Conservation (phyloP, 1,139 yeast genomes). For the Geotrichum restrictum region DNA sequence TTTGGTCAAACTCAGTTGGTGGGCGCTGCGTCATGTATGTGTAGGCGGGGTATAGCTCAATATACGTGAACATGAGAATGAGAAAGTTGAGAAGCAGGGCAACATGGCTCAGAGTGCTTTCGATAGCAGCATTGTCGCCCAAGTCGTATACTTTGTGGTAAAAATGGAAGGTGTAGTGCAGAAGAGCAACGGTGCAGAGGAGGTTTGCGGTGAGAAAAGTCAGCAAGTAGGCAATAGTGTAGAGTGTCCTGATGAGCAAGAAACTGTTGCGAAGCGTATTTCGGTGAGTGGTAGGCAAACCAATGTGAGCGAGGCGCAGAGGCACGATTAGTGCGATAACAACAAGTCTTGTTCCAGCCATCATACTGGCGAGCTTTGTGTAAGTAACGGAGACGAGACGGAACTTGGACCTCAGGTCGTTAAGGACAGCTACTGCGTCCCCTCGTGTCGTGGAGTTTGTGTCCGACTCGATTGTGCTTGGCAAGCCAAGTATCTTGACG, state of each 20-base stretch:
- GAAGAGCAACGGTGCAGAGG: constrained; percentile 6
- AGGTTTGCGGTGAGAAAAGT: constrained; percentile 13
- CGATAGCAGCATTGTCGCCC: constrained; percentile 1
- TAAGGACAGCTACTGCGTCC: neutral
- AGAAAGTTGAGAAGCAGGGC: neutral
- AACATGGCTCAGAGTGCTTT: constrained; percentile 2
- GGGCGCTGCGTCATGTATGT: constrained; percentile 15
- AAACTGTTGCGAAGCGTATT: constrained; percentile 6
- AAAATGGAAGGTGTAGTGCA: constrained; percentile 5
- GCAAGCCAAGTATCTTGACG: constrained; percentile 5
- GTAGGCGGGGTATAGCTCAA: constrained; percentile 16
- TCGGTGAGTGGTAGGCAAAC: neutral
- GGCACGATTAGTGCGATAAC: constrained; percentile 10
- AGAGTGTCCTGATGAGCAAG: constrained; percentile 6
- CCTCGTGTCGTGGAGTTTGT: neutral
- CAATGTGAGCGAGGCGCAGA: constrained; percentile 11
- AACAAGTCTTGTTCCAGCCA: constrained; percentile 1
- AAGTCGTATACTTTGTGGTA: constrained; percentile 2
- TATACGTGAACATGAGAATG: constrained; percentile 7
- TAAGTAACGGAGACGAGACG: constrained; percentile 1
- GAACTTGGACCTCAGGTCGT: constrained; percentile 2
- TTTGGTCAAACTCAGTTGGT: neutral
- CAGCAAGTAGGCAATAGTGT: constrained; percentile 8
- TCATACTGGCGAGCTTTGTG: neutral
- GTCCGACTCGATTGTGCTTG: neutral